phyloP scores from a whole-genome alignment of 345 rosid genomes.

The Eucalyptus polyanthemos region DNA sequence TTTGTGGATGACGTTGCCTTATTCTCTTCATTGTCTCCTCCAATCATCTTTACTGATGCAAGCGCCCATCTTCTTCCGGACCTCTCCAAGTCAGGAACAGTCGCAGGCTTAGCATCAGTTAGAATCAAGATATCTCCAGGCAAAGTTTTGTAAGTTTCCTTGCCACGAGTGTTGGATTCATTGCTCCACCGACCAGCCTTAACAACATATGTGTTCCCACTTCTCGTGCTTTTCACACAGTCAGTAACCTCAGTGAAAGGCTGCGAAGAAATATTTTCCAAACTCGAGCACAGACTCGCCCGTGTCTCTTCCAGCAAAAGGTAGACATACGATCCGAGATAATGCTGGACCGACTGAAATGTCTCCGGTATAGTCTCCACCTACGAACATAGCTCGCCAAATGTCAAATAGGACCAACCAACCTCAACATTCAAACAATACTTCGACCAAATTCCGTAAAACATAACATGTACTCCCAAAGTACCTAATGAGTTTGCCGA shows the following conservation, averaged over 20 bases:
- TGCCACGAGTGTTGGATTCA: neutral
- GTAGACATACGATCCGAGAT: slow-evolving; percentile 3
- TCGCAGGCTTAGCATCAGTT: slow-evolving; percentile 18
- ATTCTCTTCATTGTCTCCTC: no score
- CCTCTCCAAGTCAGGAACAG: slow-evolving; percentile 17
- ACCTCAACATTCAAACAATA: neutral
- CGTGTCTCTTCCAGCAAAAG: slow-evolving; percentile 41
- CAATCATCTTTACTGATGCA: no score
- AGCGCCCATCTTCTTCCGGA: neutral
- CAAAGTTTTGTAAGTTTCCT: slow-evolving; percentile 19
- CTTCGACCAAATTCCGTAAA: neutral
- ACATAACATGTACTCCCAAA: neutral
- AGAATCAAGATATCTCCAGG: slow-evolving; percentile 27
- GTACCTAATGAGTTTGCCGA: neutral
- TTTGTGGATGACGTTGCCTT: no score
- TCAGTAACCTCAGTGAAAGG: slow-evolving; percentile 17
- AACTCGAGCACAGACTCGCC: slow-evolving; percentile 6
- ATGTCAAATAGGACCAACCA: neutral
- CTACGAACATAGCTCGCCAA: neutral
- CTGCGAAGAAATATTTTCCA: slow-evolving; percentile 12
- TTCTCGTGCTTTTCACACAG: neutral
- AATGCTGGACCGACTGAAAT: slow-evolving; percentile 13
- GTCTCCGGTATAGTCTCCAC: slow-evolving; percentile 18
- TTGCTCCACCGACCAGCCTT: slow-evolving; percentile 22
- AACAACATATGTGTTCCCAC: neutral